Conservation (phyloP, 2,329 filamentous ascomycete species). For the Aspergillus amoenus region DNA sequence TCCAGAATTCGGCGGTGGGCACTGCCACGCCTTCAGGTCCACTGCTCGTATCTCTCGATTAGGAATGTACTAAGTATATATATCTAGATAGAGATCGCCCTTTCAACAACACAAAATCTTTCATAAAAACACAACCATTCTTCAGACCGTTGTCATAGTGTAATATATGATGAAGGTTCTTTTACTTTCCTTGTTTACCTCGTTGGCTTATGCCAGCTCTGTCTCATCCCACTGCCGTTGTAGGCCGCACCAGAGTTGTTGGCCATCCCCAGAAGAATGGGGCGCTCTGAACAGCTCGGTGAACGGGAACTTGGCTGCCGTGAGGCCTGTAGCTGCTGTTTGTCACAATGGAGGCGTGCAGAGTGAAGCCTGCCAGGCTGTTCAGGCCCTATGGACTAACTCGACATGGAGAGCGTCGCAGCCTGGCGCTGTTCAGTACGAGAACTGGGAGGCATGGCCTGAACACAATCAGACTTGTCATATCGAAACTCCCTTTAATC, state of each 20-base stretch:
- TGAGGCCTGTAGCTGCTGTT: conserved; percentile 30
- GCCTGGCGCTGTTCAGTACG: conserved; percentile 37
- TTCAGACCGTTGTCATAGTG: not conserved
- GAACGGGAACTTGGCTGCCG: conserved; percentile 36
- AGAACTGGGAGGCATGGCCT: conserved; percentile 43
- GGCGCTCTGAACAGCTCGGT: conserved; percentile 37
- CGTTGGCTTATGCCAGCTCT: not conserved
- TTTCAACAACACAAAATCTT: too few species aligned
- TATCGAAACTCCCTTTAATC: conserved; percentile 25
- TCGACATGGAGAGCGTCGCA: conserved; percentile 38
- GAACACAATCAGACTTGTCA: conserved; percentile 38
- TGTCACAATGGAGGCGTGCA: conserved; percentile 25
- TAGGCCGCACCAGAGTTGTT: conserved; percentile 33
- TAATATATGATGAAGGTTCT: not conserved
- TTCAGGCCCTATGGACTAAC: conserved; percentile 20
- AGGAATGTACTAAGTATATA: not conserved
- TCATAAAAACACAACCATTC: not conserved
- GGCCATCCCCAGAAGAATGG: conserved; percentile 40
- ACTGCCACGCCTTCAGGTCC: not conserved
- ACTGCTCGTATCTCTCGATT: not conserved
- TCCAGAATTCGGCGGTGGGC: not conserved
- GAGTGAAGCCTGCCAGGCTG: conserved; percentile 6
- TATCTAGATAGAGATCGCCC: not conserved
- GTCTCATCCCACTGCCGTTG: conserved; percentile 22
- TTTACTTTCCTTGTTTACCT: not conserved